Evolutionary conservation across 192 early-diverging fungal genomes (phyloP), one percentile per base, ranked within the genome.

Genomic region (Allomyces arbusculus): DNA sequence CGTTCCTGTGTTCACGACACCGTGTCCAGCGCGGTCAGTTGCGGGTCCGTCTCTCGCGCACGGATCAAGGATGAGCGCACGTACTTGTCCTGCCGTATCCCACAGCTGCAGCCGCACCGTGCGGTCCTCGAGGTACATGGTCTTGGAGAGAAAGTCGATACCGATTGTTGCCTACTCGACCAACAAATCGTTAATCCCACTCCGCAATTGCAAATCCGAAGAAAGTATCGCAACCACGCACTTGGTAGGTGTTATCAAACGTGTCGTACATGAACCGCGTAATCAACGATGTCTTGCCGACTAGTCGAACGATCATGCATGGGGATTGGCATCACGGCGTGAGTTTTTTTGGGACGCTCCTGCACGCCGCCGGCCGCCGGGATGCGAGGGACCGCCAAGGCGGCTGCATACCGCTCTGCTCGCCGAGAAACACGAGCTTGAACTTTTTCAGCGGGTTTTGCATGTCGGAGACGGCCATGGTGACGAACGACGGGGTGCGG

Each of bases 211-310:
- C 20, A 63, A 20, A 11, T 22, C 1, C 1, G 26, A 11, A 65
- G 10, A 58, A 16, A 16, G 61, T 7, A 12, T 65, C 44, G n/a
- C n/a, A n/a, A n/a, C 7, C 5, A 67, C 40, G 40, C 77, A 84
- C 80, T 75, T 89, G 91, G 78, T 99, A 97, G 44, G 92, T 92
- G 69, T 92, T 94, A 82, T 99, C 94, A 74, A 99, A 99, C n/a
- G 92, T 97, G 70, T 99, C 96, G 74, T 99, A 97, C 94, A 99
- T 99, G 77, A 99, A 99, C 26, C 96, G 85, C 20, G 94, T 99
- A 69, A 99, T 97, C 61, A 99, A 84, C 11, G 94, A 97, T 3
- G 96, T 99, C 73, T 99, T 97, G 40, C 94, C 94, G 24, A 96
- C 94, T 93, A 76, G 43, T 44, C 44, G 10, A 45, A 62, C 7